A percentile compares a stretch with the other conserved stretches of the same genome.
phyloP scores from a whole-genome alignment of 176 grass and related monocot genomes.

The Bothriochloa decipiens region DNA sequence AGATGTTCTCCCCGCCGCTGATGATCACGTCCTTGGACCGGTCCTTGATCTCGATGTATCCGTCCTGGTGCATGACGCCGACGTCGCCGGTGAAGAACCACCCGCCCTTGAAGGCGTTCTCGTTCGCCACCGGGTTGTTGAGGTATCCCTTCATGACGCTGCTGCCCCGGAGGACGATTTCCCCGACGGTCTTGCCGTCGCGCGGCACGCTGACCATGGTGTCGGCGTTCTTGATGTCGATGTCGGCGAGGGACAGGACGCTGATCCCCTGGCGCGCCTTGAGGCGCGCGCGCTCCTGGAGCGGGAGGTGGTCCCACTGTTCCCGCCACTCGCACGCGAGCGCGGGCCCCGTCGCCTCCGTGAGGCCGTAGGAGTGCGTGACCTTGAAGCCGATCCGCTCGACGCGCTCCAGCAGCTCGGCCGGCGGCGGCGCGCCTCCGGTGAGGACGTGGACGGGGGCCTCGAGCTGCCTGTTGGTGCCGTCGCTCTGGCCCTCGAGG shows the following conservation, averaged over 20 bases:
- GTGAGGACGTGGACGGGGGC: constrained; percentile 53
- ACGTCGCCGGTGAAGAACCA: no score
- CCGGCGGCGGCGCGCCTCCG: constrained; percentile 65
- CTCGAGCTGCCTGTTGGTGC: not conserved
- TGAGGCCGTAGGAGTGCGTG: constrained; percentile 76
- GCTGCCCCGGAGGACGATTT: no score
- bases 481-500: constrained; percentile 40
- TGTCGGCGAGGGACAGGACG: constrained; percentile 47
- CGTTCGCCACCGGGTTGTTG: no score
- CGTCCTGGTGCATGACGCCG: no score
- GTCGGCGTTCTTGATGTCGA: no score
- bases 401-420: constrained; percentile 52
- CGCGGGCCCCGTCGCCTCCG: constrained; percentile 68
- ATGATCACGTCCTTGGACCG: no score
- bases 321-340: constrained; percentile 78
- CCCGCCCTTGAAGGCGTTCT: no score
- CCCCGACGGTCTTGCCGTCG: no score
- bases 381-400: constrained; percentile 62
- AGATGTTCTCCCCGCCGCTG: no score
- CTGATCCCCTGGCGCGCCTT: constrained; percentile 71
- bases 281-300: constrained; percentile 50
- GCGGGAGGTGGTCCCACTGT: constrained; percentile 61
- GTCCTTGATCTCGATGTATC: no score
- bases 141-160: no score
- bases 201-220: no score